These are phyloP conservation scores for Crassisporium funariophilum DNA, from an alignment of 768 basidiomycete species.

Conservation along the genomic window DNA sequence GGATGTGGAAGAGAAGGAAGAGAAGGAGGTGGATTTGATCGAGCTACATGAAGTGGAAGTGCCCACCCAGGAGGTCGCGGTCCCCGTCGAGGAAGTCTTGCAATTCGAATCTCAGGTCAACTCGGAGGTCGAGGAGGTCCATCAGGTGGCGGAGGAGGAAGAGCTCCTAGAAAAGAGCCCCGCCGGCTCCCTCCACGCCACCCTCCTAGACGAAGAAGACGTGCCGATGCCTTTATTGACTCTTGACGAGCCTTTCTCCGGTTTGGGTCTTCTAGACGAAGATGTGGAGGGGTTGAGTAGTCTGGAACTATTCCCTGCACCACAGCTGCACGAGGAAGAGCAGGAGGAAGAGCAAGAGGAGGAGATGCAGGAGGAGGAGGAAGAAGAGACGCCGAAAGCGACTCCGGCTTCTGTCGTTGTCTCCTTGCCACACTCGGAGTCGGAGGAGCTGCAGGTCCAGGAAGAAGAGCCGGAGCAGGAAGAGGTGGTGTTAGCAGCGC, in stretches of 20 bases:
- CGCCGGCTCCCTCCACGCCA: constrained; percentile 11
- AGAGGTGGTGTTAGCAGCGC: background rate
- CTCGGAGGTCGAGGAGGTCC: background rate
- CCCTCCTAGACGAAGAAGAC: constrained; percentile 9
- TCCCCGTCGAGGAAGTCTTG: too few species aligned
- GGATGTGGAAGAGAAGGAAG: background rate
- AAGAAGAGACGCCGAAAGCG: constrained; percentile 15
- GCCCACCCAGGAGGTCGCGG: background rate
- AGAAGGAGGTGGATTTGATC: background rate
- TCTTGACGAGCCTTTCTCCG: too few species aligned
- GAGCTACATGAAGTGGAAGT: background rate
- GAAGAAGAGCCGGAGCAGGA: background rate
- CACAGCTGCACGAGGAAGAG: too few species aligned
- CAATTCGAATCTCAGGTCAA: too few species aligned
- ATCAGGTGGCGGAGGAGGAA: background rate
- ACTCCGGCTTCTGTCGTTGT: constrained; percentile 7
- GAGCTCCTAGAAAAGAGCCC: constrained; percentile 18
- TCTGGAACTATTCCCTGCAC: too few species aligned
- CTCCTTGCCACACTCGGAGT: constrained; percentile 12
- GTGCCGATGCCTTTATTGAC: too few species aligned
- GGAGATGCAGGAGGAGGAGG: constrained; percentile 12
- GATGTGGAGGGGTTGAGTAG: too few species aligned
- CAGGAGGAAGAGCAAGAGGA: constrained; percentile 10
- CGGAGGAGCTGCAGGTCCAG: too few species aligned
- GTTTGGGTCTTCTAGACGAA: too few species aligned